phyloP scores from a whole-genome alignment of 108 stramenopile genomes.

The Pseudonitzschia multiseries region DNA sequence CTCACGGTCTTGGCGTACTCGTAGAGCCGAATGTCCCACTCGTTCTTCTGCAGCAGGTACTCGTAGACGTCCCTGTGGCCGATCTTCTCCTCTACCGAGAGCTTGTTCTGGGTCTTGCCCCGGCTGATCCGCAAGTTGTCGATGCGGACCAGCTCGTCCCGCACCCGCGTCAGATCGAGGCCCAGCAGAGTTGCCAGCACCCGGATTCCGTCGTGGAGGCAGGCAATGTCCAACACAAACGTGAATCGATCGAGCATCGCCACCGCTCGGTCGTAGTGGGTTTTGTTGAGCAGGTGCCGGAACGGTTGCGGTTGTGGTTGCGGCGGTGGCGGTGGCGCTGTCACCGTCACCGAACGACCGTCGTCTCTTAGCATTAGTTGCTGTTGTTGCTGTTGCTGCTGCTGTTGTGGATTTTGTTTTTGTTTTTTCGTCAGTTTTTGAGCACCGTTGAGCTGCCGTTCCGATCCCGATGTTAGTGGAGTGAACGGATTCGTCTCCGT shows the following conservation, averaged over 20 bases:
- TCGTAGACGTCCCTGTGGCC: conserved; percentile 15
- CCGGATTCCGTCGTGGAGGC: conserved; percentile 8
- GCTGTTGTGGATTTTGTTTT: too few species aligned
- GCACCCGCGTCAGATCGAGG: background rate
- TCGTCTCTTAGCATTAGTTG: background rate
- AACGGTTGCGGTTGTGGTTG: too few species aligned
- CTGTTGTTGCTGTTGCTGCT: too few species aligned
- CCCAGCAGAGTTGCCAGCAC: conserved; percentile 5
- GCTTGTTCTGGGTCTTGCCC: background rate
- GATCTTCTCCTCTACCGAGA: background rate
- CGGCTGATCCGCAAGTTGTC: background rate
- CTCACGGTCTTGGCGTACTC: conserved; percentile 22
- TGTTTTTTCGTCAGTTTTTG: too few species aligned
- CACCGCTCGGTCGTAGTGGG: background rate
- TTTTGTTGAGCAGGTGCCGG: background rate
- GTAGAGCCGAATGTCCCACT: conserved; percentile 29
- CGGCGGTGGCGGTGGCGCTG: background rate
- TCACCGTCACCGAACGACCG: background rate
- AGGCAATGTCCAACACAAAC: conserved; percentile 12
- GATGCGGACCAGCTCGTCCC: background rate
- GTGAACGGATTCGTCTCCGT: background rate
- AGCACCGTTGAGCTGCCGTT: too few species aligned
- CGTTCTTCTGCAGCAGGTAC: conserved; percentile 10
- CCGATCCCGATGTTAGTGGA: too few species aligned
- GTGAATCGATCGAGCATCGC: conserved; percentile 7